Base-by-base conservation (phyloP, 2,329 filamentous ascomycete genomes). In the Nannizziopsis barbatae region DNA sequence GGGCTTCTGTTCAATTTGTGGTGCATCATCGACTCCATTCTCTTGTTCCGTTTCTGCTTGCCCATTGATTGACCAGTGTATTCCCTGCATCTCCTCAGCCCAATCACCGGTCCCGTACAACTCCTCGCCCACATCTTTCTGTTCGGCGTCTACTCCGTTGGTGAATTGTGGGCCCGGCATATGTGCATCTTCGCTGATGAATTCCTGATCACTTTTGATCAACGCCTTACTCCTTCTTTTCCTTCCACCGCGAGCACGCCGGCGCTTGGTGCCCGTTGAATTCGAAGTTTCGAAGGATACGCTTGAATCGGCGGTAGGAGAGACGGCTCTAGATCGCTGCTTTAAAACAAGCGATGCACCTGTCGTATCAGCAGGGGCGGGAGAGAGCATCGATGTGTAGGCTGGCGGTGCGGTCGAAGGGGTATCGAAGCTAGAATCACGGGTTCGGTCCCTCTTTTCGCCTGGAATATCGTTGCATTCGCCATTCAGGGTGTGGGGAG, bases 401-500 rank as follows among this genome's bases (percentile, higher is more conserved):
- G 46, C 40, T 3, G 46, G 46, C 31, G 46, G 46, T 9, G 39
- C 39, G 22, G 32, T 43, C 20, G 39, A 49, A 5, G 46, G 46
- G 2, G 46, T 43, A 14, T 38, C 39, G n/a, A 31, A 18, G 22
- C 17, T 37, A 32, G 36, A 30, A 7, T 14, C 9, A 14, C 32
- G 6, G n/a, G 7, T 18, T 9, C 20, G 37, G 17, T 18, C 7
- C 17, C 2, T 20, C 6, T 20, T 20, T 8, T 17, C 20, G 37
- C 20, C 17, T 15, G 17, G 4, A 15, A 2, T 14, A 2, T 40
- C 11, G 27, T 17, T n/a, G n/a, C 9, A 11, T 6, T 43, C 9
- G 15, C 22, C 14, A 11, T 39, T 46, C 17, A 46, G 5, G 33
- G 38, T 35, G 20, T 14, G 30, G 22, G 27, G 20, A n/a, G 38